Evolutionary conservation across 176 grass and related monocot genomes (phyloP), one percentile per base, ranked within the genome.

Genomic region (Zizania latifolia): DNA sequence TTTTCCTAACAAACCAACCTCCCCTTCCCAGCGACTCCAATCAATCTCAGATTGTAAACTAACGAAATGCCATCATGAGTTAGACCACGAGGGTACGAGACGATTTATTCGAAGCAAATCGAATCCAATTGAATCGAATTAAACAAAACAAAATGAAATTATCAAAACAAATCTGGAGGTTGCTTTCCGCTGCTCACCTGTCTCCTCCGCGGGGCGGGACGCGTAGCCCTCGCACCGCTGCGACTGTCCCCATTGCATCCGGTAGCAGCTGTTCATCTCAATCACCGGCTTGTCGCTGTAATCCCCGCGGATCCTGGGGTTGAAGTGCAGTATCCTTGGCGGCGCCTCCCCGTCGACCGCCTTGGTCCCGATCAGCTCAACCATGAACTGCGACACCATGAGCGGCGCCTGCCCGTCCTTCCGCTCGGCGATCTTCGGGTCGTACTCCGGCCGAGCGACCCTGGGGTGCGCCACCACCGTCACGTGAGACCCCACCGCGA

Each of bases 261-360:
- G 67, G 81, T 99, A 99, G 86, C 95, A 99, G 76, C 86, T 99
- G 62, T 99, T 99, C 89, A 89, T 90, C 89, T 99, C 95, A 57
- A 99, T 90, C 58, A 99, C 89, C 3, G 91, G 91, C 72, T 53
- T 90, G 22, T 82, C 84, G 34, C 81, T 92, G 81, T 90, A 99
- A 62, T 99, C 95, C 17, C 95, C 95, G 58, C 82, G 90, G 74
- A 99, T 84, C 89, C 95, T 74, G 63, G 95, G 95, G 50, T 99
- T 99, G 77, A 99, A 88, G 76, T 94, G 95, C 28, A 99, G 83
- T 54, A 99, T 99, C 74, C 86, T 89, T 3, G 95, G 95, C 41
- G 95, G 91, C 15, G 90, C 91, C 76, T 99, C 95, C 8, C 95
- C 95, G 50, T 99, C 91, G 10, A 99, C 95, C 50, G 86, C 90